Conservation (phyloP, 495 filamentous ascomycete genomes). For the Neurospora hispaniola region DNA sequence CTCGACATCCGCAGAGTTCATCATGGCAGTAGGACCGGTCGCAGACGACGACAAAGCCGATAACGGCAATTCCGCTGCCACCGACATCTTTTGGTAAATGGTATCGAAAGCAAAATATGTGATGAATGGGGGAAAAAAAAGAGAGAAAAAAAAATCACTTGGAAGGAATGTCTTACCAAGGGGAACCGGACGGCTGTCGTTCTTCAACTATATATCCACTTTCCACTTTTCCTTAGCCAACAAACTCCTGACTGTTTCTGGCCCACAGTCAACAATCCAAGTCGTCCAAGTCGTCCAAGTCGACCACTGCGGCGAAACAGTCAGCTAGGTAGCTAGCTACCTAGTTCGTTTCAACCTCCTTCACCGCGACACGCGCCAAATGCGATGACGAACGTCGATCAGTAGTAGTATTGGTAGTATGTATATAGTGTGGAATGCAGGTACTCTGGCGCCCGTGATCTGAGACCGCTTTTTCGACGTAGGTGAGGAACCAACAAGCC, state of each 20-base stretch:
- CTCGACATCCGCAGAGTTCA: background rate
- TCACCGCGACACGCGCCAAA: background rate
- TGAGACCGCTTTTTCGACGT: background rate
- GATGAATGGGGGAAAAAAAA: background rate
- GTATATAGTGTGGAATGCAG: background rate
- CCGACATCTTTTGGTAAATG: background rate
- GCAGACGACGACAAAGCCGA: background rate
- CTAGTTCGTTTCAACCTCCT: background rate
- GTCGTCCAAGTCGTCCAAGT: background rate
- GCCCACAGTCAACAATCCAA: background rate
- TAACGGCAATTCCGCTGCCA: background rate
- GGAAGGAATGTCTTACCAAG: background rate
- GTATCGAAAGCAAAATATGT: background rate
- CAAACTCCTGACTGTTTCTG: background rate
- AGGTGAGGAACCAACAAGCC: background rate
- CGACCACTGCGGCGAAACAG: background rate
- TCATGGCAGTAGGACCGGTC: background rate
- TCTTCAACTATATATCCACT: background rate
- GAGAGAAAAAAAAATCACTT: background rate
- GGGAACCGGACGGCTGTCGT: background rate
- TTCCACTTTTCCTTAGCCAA: background rate
- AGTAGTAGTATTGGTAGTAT: background rate
- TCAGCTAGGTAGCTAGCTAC: background rate
- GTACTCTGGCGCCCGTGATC: background rate
- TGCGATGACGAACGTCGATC: background rate